Conservation (phyloP, 2,329 filamentous ascomycete genomes). For the Alternaria sp. region DNA sequence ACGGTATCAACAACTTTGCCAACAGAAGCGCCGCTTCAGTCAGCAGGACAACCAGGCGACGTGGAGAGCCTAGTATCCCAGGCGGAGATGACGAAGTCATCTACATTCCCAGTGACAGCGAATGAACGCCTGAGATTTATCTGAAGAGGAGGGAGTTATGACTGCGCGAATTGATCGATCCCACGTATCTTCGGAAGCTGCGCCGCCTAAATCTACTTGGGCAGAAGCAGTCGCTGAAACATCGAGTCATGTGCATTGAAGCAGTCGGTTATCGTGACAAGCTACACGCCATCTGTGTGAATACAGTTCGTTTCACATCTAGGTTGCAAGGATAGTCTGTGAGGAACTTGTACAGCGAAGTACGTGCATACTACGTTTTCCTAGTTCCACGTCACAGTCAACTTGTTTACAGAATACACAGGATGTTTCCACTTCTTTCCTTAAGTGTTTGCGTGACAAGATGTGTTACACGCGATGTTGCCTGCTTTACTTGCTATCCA, state of each 20-base stretch:
- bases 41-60: neutral
- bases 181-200: neutral
- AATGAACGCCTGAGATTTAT: neutral
- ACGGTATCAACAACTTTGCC: fast-evolving
- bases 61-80: neutral
- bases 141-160: neutral
- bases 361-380: neutral
- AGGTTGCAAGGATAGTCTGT: neutral
- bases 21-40: neutral
- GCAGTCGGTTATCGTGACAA: neutral
- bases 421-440: neutral
- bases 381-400: too few relatives aligned
- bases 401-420: neutral
- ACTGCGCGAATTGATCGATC: neutral
- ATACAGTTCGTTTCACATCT: neutral
- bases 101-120: neutral
- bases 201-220: neutral
- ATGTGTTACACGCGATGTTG: neutral
- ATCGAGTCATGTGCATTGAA: neutral
- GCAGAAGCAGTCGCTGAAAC: neutral
- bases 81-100: neutral
- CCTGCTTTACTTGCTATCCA: neutral
- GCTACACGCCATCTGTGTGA: neutral
- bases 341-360: neutral
- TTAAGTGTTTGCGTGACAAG: neutral